Base-by-base conservation (phyloP, 345 rosid species). In the Bruguiera parviflora region DNA sequence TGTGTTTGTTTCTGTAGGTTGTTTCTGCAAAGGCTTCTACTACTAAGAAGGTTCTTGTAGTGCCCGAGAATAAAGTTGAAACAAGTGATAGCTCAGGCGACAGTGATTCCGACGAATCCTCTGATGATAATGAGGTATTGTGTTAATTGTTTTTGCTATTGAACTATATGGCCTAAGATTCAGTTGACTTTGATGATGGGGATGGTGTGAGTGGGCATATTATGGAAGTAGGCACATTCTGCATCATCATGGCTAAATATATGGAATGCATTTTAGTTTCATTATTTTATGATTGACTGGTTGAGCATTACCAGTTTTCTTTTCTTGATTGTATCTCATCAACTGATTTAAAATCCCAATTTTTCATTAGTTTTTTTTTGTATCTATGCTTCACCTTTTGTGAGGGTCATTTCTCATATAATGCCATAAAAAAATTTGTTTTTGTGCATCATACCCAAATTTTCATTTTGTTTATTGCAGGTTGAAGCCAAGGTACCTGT, bases 11-110 rank as follows among this genome's bases (percentile, higher is more conserved):
- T 55, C 9, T 55, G 27, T 55, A 72, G 64, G 70, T 16, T 32
- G 18, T 28, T 29, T 37, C 55, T 27, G 35, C 61, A 21, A 58
- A 70, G 66, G n/a, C 61, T 29, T 8, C 69, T 57, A 53, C 63
- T 59, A 5, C 58, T 11, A 76, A 47, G 68, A 66, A 66, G 46
- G 68, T 21, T 76, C 20, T 55, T 6, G 22, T 63, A 65, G 67
- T 37, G 2, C 21, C 49, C 60, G 47, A 39, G 16, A 75, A 61
- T 10, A 71, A 71, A 16, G 31, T 43, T 19, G 72, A 66, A 66
- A 55, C 72, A 29, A 71, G 73, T 51, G 78, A 69, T 20, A 55
- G 59, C 47, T 75, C 74, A 1, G 73, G 69, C 16, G 73, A 68
- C 11, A 24, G 43, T 33, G 69, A 63, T 35, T 61, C 66, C 6